Base-by-base conservation (phyloP, 305 asterid genomes). In the Fraxinus paxiana region DNA sequence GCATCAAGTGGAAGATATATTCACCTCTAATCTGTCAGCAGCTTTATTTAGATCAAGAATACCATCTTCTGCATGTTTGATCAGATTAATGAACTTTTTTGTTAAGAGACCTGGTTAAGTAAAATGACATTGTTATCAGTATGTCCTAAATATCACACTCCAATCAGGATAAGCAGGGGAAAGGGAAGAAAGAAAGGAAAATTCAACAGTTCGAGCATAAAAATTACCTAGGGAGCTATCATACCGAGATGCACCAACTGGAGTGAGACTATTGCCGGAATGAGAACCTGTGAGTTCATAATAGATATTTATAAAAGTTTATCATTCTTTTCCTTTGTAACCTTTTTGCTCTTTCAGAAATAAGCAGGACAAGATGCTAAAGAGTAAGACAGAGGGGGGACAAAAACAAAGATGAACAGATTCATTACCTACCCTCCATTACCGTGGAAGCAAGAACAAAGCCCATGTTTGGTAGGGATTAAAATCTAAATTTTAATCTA, bases 371-470 rank as follows among this genome's bases (percentile, higher is more conserved):
- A 63, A 63, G 71, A 63, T 1, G 33, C 31, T 1, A 28, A 63
- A 63, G 71, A 20, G n/a, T 9, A 24, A 63, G 71, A 63, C 30
- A 56, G 69, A 61, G 33, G n/a, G 31, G 33, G 28, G 10, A 56
- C 67, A 56, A 56, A 48, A 51, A 18, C 26, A 56, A 80, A 43
- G 87, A 83, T 6, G 84, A 80, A 91, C 28, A 56, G 26, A 18
- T 56, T 18, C 30, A 18, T 6, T 18, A 56, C 13, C 65, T 51
- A 51, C 63, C 63, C 63, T 51, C 98, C 91, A 92, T 93, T 83
- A 95, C 86, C 31, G 93, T 91, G 83, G 88, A 94, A 76, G 97
- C 97, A 82, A 17, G 28, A 18, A 76, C 37, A 48, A 48, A 0
- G 51, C 51, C 51, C 51, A 41, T 41, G n/a, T 41, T 41, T 41